Base-by-base conservation (phyloP, 495 filamentous ascomycete genomes). In the Pyrenula aspistea region DNA sequence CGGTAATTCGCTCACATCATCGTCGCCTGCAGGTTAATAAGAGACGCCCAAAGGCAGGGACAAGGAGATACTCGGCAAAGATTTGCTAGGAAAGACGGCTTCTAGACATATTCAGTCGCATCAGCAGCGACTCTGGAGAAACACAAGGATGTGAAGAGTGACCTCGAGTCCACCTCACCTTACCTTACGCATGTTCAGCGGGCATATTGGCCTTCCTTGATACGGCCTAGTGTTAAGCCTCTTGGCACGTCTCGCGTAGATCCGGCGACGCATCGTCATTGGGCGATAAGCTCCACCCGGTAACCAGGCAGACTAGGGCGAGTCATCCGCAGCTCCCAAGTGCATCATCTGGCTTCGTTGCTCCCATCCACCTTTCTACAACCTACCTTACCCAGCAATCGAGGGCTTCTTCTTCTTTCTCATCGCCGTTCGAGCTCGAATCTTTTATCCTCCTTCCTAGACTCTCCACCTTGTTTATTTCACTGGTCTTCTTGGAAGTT, bases 401-500 rank as follows among this genome's bases (percentile, higher is more conserved):
- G 31, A 42, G 57, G 52, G 58, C 58, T 56, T 54, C 58, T 62
- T 55, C n/a, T n/a, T n/a, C n/a, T n/a, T 56, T 59, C 62, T 49
- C 59, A 67, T 62, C 63, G 60, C 54, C 55, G 59, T 48, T 59
- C 63, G 51, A 54, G 59, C 47, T 42, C 12, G 8, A 42, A 62
- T 63, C 61, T 31, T 58, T 56, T 56, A 55, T 61, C 57, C 57
- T 56, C 58, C 54, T 62, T 62, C 57, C 55, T 55, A 12, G 64
- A 60, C 61, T 63, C 20, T 59, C 66, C 64, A 63, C 63, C 2
- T 24, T 62, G 59, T 60, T 53, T n/a, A n/a, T n/a, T n/a, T 54
- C 20, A 48, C 36, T 25, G 15, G 51, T 53, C 15, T 53, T 25
- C 57, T 55, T n/a, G n/a, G n/a, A n/a, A n/a, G n/a, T n/a, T n/a